These are phyloP conservation scores for Dalechampia spathulata DNA, from an alignment of 441 rosid genomes.

Conservation along the genomic window DNA sequence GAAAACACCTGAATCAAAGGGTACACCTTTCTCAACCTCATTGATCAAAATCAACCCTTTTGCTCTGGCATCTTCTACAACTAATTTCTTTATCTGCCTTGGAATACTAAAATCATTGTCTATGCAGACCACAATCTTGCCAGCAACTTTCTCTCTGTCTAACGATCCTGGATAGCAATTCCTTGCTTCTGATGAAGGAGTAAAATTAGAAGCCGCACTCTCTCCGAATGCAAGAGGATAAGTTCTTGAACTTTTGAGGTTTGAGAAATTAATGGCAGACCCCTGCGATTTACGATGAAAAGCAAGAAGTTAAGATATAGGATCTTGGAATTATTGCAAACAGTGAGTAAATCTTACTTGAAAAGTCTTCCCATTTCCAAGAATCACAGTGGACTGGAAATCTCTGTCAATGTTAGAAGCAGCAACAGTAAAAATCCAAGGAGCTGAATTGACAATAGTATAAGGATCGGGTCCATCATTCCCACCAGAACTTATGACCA, in stretches of 20 bases:
- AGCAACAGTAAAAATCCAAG: constrained; percentile 74
- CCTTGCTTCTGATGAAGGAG: constrained; percentile 56
- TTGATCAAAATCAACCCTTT: constrained; percentile 58
- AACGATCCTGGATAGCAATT: constrained; percentile 64
- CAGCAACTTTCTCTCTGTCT: constrained; percentile 45
- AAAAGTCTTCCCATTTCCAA: constrained; percentile 52
- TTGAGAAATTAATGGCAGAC: constrained; percentile 56
- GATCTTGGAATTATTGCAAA: no score
- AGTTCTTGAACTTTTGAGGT: constrained; percentile 34
- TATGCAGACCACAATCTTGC: constrained; percentile 55
- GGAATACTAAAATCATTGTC: constrained; percentile 27
- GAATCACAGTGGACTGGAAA: constrained; percentile 50
- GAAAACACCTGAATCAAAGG: constrained; percentile 56
- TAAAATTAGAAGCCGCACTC: constrained; percentile 42
- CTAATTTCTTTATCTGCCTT: constrained; percentile 40
- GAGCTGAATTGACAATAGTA: constrained; percentile 59
- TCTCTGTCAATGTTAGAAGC: constrained; percentile 77
- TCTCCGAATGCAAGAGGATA: constrained; percentile 56
- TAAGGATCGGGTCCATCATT: constrained; percentile 64
- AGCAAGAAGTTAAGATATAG: no score
- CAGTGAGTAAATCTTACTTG: constrained; percentile 31
- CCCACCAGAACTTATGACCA: constrained; percentile 69
- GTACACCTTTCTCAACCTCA: constrained; percentile 27
- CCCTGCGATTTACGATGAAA: no score
- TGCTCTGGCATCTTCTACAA: constrained; percentile 57